These are phyloP conservation scores for Scheffersomyces lignicola DNA, from an alignment of 1,139 yeast species.

Conservation along the genomic window DNA sequence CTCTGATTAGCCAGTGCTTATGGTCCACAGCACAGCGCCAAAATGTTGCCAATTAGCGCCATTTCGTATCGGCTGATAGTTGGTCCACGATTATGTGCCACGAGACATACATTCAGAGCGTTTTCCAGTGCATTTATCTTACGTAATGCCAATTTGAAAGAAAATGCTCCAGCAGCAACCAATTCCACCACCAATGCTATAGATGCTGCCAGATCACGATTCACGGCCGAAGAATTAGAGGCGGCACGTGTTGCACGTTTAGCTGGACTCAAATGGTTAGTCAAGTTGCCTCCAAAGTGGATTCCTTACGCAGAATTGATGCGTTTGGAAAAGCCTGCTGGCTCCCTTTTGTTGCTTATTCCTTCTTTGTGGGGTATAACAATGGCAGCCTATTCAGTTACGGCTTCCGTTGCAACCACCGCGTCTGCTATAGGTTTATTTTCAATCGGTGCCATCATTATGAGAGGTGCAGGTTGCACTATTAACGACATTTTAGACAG, in stretches of 20 bases:
- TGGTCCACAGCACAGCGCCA: too few species aligned
- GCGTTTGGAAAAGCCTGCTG: slow-evolving; percentile 93
- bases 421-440: slow-evolving; percentile 62
- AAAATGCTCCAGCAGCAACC: too few species aligned
- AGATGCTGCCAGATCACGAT: slow-evolving; percentile 20
- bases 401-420: slow-evolving; percentile 68
- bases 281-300: slow-evolving; percentile 65
- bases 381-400: slow-evolving; percentile 77
- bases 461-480: slow-evolving; percentile 99
- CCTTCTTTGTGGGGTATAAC: slow-evolving; percentile 84
- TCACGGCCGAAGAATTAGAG: slow-evolving; percentile 55
- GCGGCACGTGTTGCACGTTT: slow-evolving; percentile 58
- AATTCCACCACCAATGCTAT: slow-evolving; percentile 4
- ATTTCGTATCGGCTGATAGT: too few species aligned
- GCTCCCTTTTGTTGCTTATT: slow-evolving; percentile 75
- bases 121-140: too few species aligned
- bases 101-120: too few species aligned
- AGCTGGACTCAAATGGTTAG: slow-evolving; percentile 55
- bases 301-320: slow-evolving; percentile 90
- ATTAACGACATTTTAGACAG: slow-evolving; percentile 88
- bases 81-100: too few species aligned
- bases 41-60: too few species aligned
- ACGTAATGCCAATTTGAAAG: too few species aligned
- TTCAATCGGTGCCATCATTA: slow-evolving; percentile 79
- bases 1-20: too few species aligned